These are phyloP conservation scores for Vanrija humicola DNA, from an alignment of 1,284 basidiomycete genomes.

Conservation along the genomic window DNA sequence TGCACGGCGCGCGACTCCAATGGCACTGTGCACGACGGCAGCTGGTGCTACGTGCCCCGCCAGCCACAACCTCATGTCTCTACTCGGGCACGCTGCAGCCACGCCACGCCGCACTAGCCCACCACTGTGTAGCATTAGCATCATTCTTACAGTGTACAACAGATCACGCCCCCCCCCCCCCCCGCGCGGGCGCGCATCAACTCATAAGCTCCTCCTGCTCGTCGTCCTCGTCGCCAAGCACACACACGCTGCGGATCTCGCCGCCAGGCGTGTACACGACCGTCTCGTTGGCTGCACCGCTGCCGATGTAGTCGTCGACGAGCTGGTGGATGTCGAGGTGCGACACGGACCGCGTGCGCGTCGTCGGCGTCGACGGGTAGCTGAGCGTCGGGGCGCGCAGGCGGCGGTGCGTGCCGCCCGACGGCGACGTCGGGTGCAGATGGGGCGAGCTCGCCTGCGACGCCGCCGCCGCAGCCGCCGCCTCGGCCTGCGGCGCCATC, in stretches of 20 bases:
- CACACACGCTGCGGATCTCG: constrained; percentile 36
- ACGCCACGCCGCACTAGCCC: no score
- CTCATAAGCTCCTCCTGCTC: constrained; percentile 8
- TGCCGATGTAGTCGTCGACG: constrained; percentile 44
- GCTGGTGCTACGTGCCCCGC: no score
- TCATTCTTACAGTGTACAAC: no score
- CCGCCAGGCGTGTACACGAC: constrained; percentile 44
- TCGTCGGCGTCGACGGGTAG: constrained; percentile 28
- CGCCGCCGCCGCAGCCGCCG: neutral
- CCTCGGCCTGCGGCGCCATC: constrained; percentile 8
- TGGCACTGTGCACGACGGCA: no score
- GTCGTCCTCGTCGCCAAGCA: constrained; percentile 33
- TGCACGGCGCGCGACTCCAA: no score
- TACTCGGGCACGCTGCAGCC: no score
- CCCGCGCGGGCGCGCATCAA: neutral
- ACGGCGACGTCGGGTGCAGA: constrained; percentile 29
- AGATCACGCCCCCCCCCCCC: neutral
- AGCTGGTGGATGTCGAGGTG: constrained; percentile 45
- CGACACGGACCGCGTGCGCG: constrained; percentile 36
- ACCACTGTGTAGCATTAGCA: no score
- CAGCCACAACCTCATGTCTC: no score
- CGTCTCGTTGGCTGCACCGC: constrained; percentile 46
- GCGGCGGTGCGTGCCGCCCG: constrained; percentile 26
- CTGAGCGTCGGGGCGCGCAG: constrained; percentile 28
- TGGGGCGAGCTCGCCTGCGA: constrained; percentile 16